Evolutionary conservation across 1,139 yeast genomes (phyloP).

Genomic region (Saccharomycopsis phalli): DNA sequence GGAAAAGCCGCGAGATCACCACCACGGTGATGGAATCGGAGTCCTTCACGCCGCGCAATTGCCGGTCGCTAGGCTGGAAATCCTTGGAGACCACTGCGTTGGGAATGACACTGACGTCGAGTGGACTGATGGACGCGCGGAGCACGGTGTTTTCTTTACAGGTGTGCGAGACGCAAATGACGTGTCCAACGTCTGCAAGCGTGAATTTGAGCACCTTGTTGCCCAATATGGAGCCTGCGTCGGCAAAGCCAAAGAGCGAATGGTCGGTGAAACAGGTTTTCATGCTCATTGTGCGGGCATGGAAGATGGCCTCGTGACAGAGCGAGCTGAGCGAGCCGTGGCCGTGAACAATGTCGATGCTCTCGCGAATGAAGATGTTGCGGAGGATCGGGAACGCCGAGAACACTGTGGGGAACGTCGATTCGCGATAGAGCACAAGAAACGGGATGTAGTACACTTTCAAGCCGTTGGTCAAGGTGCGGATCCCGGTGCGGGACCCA

Average conservation of each 20-base stretch:
- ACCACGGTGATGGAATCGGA: conserved; percentile 58
- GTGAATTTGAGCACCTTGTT: conserved; percentile 82
- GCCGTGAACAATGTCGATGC: conserved; percentile 85
- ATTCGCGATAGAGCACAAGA: conserved; percentile 67
- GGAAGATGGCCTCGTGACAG: conserved; percentile 85
- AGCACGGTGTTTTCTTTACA: conserved; percentile 94
- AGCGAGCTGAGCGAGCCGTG: conserved; percentile 85
- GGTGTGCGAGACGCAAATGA: conserved; percentile 92
- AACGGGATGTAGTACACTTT: conserved; percentile 90
- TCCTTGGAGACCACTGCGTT: conserved; percentile 87
- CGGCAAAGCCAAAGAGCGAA: conserved; percentile 90
- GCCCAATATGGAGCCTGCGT: conserved; percentile 73
- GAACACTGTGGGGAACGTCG: conserved; percentile 84
- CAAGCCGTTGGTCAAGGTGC: conserved; percentile 80
- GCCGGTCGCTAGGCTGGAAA: conserved; percentile 48
- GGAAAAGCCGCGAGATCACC: conserved; percentile 82
- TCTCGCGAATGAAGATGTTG: conserved; percentile 77
- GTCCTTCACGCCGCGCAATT: conserved; percentile 6
- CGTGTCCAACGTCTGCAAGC: conserved; percentile 80
- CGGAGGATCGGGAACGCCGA: conserved; percentile 79
- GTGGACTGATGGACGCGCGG: conserved; percentile 75
- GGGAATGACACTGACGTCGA: conserved; percentile 80
- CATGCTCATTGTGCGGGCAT: conserved; percentile 88
- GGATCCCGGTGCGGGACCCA: conserved; percentile 69
- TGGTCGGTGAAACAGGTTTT: conserved; percentile 93